A percentile compares a stretch with the other conserved stretches of the same genome.
phyloP scores from a whole-genome alignment of 768 basidiomycete species.

The Phanerochaete sordida region DNA sequence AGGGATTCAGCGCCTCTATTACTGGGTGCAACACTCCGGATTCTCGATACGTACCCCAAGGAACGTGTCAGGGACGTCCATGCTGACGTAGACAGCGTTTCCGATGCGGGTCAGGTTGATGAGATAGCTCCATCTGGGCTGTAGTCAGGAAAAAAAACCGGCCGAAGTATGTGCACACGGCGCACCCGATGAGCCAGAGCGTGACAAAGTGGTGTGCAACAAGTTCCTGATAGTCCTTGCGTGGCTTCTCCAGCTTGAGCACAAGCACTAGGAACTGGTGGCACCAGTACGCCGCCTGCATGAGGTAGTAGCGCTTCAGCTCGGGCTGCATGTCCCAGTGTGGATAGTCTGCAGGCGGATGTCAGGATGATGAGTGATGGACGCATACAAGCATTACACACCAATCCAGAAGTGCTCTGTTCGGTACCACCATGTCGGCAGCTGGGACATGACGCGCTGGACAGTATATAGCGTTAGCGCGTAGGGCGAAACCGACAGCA shows the following conservation, averaged over 20 bases:
- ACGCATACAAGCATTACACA: slow-evolving; percentile 23
- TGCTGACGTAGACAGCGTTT: slow-evolving; percentile 89
- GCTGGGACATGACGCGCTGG: slow-evolving; percentile 77
- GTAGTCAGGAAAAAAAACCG: background rate
- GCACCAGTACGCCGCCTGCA: slow-evolving; percentile 92
- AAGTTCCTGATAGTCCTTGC: slow-evolving; percentile 87
- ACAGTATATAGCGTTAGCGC: background rate
- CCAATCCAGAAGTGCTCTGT: slow-evolving; percentile 86
- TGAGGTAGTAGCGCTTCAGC: slow-evolving; percentile 90
- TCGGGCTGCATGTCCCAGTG: slow-evolving; percentile 83
- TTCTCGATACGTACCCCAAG: slow-evolving; percentile 58
- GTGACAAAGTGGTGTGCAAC: slow-evolving; percentile 92
- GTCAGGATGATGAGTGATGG: background rate
- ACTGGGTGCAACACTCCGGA: background rate
- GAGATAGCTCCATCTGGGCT: slow-evolving; percentile 75
- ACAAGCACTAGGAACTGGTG: slow-evolving; percentile 88
- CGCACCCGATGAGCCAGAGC: slow-evolving; percentile 88
- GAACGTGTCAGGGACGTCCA: slow-evolving; percentile 93
- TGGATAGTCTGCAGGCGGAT: slow-evolving; percentile 64
- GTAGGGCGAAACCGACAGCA: background rate
- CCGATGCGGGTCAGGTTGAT: slow-evolving; percentile 84
- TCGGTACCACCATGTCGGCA: slow-evolving; percentile 84
- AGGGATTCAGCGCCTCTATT: background rate
- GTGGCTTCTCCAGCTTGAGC: slow-evolving; percentile 87
- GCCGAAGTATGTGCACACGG: background rate